Conservation (phyloP, 2,329 filamentous ascomycete species). For the Sporothrix luriei region DNA sequence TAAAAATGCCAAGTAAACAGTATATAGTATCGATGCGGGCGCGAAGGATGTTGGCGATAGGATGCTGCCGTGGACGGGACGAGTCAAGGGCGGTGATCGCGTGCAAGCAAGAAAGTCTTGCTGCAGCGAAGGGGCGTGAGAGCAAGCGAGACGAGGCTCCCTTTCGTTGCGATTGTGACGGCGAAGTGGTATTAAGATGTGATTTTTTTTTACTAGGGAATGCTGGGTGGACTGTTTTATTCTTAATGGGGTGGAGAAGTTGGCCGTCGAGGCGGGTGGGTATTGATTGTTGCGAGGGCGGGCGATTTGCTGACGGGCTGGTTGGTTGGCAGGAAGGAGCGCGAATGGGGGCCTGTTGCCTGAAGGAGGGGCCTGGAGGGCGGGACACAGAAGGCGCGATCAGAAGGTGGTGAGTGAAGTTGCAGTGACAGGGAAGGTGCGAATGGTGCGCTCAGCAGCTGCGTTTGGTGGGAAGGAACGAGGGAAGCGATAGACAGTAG, state of each 20-base stretch:
- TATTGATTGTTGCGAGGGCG: constrained; percentile 25
- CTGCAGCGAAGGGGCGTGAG: constrained; percentile 31
- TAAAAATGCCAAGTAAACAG: not conserved
- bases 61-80: constrained; percentile 2
- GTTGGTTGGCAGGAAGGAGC: constrained; percentile 4
- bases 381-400: constrained; percentile 16
- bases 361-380: not conserved
- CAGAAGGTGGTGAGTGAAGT: not conserved
- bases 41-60: not conserved
- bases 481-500: constrained; percentile 20
- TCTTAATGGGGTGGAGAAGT: constrained; percentile 35
- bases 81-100: constrained; percentile 23
- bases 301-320: constrained; percentile 12
- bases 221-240: constrained; percentile 35
- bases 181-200: constrained; percentile 28
- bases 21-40: not conserved
- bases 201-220: constrained; percentile 29
- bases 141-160: constrained; percentile 34
- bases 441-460: not conserved
- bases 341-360: not conserved
- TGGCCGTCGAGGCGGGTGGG: constrained; percentile 23
- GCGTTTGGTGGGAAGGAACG: constrained; percentile 20
- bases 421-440: not conserved
- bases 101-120: constrained; percentile 35
- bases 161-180: constrained; percentile 32